phyloP scores from a whole-genome alignment of 495 filamentous ascomycete genomes.

The Neurospora sublineolata region DNA sequence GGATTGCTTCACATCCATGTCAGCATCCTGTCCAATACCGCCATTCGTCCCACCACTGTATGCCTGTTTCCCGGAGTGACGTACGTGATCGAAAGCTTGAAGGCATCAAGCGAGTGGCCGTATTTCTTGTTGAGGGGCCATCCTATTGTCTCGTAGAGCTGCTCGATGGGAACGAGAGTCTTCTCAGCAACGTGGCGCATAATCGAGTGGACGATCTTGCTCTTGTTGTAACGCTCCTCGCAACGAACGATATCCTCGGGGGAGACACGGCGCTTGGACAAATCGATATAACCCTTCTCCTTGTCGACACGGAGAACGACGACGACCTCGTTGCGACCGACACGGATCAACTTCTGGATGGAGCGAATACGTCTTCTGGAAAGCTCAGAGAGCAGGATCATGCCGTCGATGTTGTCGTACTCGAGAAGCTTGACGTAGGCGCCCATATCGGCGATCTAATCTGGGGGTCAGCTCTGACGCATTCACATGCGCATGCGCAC shows the following conservation, averaged over 20 bases:
- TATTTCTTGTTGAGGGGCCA: constrained; percentile 98
- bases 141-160: constrained; percentile 82
- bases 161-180: constrained; percentile 83
- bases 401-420: constrained; percentile 99
- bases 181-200: constrained; percentile 97
- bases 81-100: constrained; percentile 97
- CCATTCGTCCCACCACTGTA: not conserved
- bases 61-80: constrained; percentile 11
- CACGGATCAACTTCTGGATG: constrained; percentile 97
- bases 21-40: constrained; percentile 1
- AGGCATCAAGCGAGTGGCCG: constrained; percentile 91
- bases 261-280: constrained; percentile 93
- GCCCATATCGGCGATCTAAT: constrained; percentile 96
- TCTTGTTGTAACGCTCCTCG: constrained; percentile 98
- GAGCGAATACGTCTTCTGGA: constrained; percentile 92
- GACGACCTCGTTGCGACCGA: constrained; percentile 94
- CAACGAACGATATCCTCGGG: constrained; percentile 96
- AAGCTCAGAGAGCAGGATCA: constrained; percentile 94
- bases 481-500: constrained; percentile 6
- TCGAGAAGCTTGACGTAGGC: constrained; percentile 98
- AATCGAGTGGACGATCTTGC: constrained; percentile 97
- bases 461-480: not conserved
- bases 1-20: constrained; percentile 54
- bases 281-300: constrained; percentile 98
- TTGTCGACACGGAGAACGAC: constrained; percentile 97